phyloP scores from a whole-genome alignment of 140 eudicot species.

The Flaveria floridana region DNA sequence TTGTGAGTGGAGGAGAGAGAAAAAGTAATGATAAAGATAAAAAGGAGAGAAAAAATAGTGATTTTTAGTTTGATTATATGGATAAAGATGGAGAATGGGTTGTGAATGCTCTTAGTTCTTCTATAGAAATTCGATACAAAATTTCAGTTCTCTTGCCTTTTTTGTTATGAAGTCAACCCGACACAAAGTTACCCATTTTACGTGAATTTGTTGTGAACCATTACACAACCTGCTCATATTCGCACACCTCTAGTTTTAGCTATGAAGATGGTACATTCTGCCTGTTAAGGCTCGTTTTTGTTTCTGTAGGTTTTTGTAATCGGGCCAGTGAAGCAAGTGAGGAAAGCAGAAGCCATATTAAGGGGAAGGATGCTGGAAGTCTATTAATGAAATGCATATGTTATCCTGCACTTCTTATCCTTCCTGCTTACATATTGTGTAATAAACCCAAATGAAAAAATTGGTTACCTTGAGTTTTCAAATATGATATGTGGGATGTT shows the following conservation, averaged over 20 bases:
- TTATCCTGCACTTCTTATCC: slow-evolving; percentile 4
- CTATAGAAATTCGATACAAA: not conserved
- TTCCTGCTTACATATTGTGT: slow-evolving; percentile 28
- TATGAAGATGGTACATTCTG: slow-evolving; percentile 7
- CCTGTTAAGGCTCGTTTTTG: not conserved
- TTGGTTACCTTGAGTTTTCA: slow-evolving; percentile 7
- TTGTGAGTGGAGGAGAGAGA: too few species aligned
- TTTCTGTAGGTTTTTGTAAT: slow-evolving; percentile 69
- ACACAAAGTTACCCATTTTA: not conserved
- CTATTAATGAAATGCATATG: slow-evolving; percentile 32
- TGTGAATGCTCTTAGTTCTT: not conserved
- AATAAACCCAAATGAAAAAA: slow-evolving; percentile 33
- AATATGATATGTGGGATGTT: slow-evolving; percentile 14
- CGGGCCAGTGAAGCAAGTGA: slow-evolving; percentile 79
- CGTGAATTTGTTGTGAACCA: not conserved
- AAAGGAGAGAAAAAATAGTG: too few species aligned
- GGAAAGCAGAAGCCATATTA: slow-evolving; percentile 91
- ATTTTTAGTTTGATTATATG: too few species aligned
- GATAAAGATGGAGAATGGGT: too few species aligned
- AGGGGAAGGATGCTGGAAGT: slow-evolving; percentile 78
- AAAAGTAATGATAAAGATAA: too few species aligned
- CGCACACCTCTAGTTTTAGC: not conserved
- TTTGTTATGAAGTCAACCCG: not conserved
- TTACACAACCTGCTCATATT: not conserved
- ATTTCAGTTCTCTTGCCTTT: not conserved